These are phyloP conservation scores for Hyaloscypha bicolor DNA, from an alignment of 495 filamentous ascomycete genomes.

Conservation along the genomic window DNA sequence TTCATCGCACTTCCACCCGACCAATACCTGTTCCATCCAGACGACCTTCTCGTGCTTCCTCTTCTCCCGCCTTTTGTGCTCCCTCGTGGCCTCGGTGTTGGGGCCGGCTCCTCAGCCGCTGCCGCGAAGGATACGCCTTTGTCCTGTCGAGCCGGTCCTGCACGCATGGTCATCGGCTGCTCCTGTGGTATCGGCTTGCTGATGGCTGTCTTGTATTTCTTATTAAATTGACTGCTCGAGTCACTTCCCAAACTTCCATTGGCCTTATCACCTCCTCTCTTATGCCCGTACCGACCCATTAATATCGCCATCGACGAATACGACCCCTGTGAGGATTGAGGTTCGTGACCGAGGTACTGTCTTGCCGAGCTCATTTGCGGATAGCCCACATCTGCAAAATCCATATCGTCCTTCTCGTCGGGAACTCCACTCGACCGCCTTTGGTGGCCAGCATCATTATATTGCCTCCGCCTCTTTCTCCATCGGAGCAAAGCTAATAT, in stretches of 20 bases:
- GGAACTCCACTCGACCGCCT: constrained; percentile 50
- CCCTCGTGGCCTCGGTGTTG: constrained; percentile 8
- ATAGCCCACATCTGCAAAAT: constrained; percentile 54
- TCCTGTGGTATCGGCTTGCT: constrained; percentile 53
- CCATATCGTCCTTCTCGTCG: constrained; percentile 52
- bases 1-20: constrained; percentile 56
- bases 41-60: constrained; percentile 50
- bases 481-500: constrained; percentile 70
- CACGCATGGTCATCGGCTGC: constrained; percentile 18
- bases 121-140: constrained; percentile 45
- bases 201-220: constrained; percentile 56
- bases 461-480: constrained; percentile 46
- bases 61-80: constrained; percentile 27
- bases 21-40: constrained; percentile 64
- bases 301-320: constrained; percentile 60
- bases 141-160: constrained; percentile 33
- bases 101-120: constrained; percentile 30
- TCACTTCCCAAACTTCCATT: constrained; percentile 49
- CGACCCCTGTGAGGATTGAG: constrained; percentile 48
- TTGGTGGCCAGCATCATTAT: constrained; percentile 48
- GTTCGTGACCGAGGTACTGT: constrained; percentile 49
- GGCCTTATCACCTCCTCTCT: constrained; percentile 43
- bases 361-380: constrained; percentile 38
- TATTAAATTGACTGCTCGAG: constrained; percentile 48
- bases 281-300: constrained; percentile 49